phyloP scores from a whole-genome alignment of 495 filamentous ascomycete genomes.

The Tetracladium setigerum region DNA sequence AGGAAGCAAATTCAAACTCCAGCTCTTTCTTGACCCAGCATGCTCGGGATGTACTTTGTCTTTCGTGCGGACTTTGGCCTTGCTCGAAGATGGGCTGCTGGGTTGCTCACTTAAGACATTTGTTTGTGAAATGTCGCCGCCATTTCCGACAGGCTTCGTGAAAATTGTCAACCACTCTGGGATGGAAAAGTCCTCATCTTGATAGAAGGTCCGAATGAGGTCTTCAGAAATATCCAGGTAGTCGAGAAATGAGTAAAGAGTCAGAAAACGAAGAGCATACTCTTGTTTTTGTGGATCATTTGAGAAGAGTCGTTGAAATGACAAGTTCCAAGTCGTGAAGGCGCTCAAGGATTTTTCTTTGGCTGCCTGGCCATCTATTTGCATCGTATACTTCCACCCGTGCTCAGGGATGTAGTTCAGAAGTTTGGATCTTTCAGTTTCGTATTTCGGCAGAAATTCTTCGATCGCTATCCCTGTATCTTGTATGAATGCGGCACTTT shows the following conservation, averaged over 20 bases:
- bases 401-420: neutral
- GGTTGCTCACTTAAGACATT: neutral
- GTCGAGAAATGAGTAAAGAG: conserved; percentile 3
- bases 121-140: neutral
- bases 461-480: neutral
- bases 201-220: neutral
- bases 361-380: neutral
- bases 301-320: neutral
- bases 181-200: neutral
- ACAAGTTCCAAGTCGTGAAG: conserved; percentile 1
- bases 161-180: conserved; percentile 4
- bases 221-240: neutral
- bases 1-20: too few species aligned
- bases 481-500: conserved; percentile 19
- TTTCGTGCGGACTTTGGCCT: neutral
- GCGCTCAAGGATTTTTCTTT: conserved; percentile 3
- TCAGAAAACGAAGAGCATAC: neutral
- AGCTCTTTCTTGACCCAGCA: too few species aligned
- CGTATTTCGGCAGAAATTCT: neutral
- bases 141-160: too few species aligned
- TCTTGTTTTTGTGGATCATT: conserved; percentile 1
- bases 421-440: neutral
- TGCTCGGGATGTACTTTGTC: neutral
- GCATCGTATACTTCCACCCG: neutral
- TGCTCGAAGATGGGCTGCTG: neutral